Evolutionary conservation across 2,329 filamentous ascomycete genomes (phyloP).

Genomic region (Aspergillus glaucus): DNA sequence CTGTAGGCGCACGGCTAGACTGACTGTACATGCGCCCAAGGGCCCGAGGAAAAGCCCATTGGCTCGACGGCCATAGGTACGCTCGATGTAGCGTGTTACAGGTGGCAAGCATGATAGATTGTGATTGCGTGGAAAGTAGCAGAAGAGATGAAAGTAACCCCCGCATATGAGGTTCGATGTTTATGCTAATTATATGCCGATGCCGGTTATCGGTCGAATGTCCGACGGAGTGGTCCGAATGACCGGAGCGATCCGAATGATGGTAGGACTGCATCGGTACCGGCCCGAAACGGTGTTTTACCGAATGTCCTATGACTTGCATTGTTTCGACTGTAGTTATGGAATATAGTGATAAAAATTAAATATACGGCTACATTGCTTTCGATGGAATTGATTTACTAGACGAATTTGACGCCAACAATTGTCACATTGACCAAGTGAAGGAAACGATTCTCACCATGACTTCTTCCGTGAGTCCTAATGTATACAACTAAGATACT

Average conservation of each 20-base stretch:
- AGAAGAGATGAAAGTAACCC: background rate
- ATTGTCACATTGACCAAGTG: background rate
- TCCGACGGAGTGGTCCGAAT: background rate
- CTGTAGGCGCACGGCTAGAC: constrained; percentile 10
- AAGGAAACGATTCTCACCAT: background rate
- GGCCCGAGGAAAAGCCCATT: background rate
- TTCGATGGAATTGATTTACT: no score
- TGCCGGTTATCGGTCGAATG: background rate
- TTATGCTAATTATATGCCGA: background rate
- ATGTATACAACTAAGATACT: background rate
- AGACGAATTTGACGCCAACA: no score
- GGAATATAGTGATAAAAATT: background rate
- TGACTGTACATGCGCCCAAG: background rate
- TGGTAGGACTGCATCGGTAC: background rate
- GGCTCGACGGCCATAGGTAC: background rate
- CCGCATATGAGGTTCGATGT: background rate
- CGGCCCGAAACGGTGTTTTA: background rate
- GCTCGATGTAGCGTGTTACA: background rate
- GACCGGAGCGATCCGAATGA: background rate
- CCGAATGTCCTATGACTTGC: background rate
- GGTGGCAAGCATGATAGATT: background rate
- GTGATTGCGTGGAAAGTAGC: background rate
- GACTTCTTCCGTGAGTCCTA: background rate
- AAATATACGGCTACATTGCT: no score
- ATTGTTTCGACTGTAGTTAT: background rate